Percentiles rank a stretch among this genome's conserved stretches.
Evolutionary conservation across 176 grass and related monocot genomes (phyloP).

Genomic region (Puccinellia tenuiflora): DNA sequence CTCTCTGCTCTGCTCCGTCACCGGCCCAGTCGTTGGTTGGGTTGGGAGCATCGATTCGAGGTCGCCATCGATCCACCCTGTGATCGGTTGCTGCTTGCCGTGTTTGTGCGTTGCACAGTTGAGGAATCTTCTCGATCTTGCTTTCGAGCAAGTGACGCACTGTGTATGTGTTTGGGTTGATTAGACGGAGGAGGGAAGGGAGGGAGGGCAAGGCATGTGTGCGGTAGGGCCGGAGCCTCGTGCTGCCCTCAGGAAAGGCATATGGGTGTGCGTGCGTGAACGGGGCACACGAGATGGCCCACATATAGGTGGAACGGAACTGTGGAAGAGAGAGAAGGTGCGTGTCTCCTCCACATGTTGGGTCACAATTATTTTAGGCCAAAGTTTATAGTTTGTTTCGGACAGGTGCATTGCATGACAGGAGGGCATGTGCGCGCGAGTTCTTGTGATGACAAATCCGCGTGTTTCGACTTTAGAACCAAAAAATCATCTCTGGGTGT

Average conservation of each 20-base stretch:
- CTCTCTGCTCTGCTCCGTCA: no score
- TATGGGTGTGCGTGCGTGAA: background rate
- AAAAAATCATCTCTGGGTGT: no score
- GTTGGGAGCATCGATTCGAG: background rate
- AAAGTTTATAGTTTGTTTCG: background rate
- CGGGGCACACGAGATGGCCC: background rate
- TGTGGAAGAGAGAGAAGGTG: background rate
- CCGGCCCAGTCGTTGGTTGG: no score
- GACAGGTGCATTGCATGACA: no score
- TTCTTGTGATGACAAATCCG: background rate
- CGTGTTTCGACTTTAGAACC: no score
- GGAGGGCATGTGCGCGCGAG: background rate
- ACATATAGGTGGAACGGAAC: background rate
- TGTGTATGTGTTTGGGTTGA: background rate
- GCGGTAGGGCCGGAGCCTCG: conserved; percentile 22
- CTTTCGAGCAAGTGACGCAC: background rate
- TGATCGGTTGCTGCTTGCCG: background rate
- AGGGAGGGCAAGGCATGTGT: conserved; percentile 40
- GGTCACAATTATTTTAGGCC: background rate
- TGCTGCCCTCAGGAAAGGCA: background rate
- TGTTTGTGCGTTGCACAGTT: background rate
- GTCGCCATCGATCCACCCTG: background rate
- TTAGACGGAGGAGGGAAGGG: background rate
- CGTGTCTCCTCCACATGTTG: no score
- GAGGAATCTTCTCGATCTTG: background rate